Evolutionary conservation across 2,329 filamentous ascomycete genomes (phyloP).

Genomic region (Colletotrichum salicis): DNA sequence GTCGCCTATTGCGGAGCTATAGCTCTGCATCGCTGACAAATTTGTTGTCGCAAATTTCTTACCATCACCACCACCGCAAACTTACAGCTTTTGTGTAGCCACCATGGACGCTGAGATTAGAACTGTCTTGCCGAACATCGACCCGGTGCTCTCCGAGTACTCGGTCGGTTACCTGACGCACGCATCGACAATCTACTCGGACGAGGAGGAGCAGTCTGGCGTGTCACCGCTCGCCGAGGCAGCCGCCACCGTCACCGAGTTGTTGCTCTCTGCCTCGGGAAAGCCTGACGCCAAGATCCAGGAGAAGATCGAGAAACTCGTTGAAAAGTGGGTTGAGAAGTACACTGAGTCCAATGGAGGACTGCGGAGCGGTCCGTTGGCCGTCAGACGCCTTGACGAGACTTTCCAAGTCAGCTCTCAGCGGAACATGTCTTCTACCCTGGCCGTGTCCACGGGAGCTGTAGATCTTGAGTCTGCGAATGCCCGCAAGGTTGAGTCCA

Average conservation of each 20-base stretch:
- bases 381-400: slow-evolving; percentile 88
- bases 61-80: neutral
- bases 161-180: slow-evolving; percentile 94
- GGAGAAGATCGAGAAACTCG: slow-evolving; percentile 81
- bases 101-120: slow-evolving; percentile 90
- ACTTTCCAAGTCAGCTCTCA: slow-evolving; percentile 94
- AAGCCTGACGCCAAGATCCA: slow-evolving; percentile 78
- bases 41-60: neutral
- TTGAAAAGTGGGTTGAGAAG: slow-evolving; percentile 88
- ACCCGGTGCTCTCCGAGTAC: slow-evolving; percentile 90
- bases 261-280: slow-evolving; percentile 93
- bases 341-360: slow-evolving; percentile 80
- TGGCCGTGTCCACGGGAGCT: slow-evolving; percentile 83
- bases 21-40: neutral
- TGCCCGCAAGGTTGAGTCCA: slow-evolving; percentile 92
- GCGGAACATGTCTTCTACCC: slow-evolving; percentile 93
- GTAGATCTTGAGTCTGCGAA: slow-evolving; percentile 97
- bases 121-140: slow-evolving; percentile 84
- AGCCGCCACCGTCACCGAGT: slow-evolving; percentile 83
- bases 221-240: slow-evolving; percentile 85
- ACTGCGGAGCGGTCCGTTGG: slow-evolving; percentile 77
- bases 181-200: slow-evolving; percentile 86
- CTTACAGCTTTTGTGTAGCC: neutral
- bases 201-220: slow-evolving; percentile 74
- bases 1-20: neutral